These are phyloP conservation scores for Pseudophaeomoniella oleicola DNA, from an alignment of 2,329 filamentous ascomycete species.

Conservation along the genomic window DNA sequence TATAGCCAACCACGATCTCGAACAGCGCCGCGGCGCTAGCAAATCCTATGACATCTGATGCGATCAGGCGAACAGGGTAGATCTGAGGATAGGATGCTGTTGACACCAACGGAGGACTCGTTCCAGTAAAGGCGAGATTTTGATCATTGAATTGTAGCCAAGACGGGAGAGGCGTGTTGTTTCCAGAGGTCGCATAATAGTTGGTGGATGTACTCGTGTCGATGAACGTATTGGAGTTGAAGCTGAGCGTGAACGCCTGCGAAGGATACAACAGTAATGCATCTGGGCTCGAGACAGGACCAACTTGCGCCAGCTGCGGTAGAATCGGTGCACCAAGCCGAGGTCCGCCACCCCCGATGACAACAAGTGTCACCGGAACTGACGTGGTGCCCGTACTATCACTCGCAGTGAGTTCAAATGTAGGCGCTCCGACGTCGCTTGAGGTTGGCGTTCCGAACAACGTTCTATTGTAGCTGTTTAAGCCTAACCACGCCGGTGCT, in stretches of 20 bases:
- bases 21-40: slow-evolving; percentile 52
- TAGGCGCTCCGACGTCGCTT: slow-evolving; percentile 41
- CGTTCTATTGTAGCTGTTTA: slow-evolving; percentile 50
- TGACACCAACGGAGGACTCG: slow-evolving; percentile 49
- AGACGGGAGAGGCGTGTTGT: slow-evolving; percentile 71
- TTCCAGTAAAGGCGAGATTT: slow-evolving; percentile 54
- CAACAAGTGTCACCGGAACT: slow-evolving; percentile 55
- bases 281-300: slow-evolving; percentile 22
- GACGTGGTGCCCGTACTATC: slow-evolving; percentile 49
- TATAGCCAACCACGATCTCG: slow-evolving; percentile 55
- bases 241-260: slow-evolving; percentile 49
- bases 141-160: slow-evolving; percentile 64
- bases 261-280: slow-evolving; percentile 24
- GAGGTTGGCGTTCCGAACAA: slow-evolving; percentile 55
- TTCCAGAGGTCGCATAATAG: slow-evolving; percentile 63
- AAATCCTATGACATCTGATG: slow-evolving; percentile 68
- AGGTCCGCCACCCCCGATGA: slow-evolving; percentile 37
- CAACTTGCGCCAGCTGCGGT: slow-evolving; percentile 20
- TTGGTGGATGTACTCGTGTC: slow-evolving; percentile 37
- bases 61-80: slow-evolving; percentile 59
- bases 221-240: slow-evolving; percentile 57
- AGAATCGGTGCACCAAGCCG: slow-evolving; percentile 18
- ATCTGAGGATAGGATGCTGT: slow-evolving; percentile 53
- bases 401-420: slow-evolving; percentile 54
- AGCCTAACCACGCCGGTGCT: slow-evolving; percentile 58